Evolutionary conservation across 2,329 filamentous ascomycete genomes (phyloP), one percentile per base, ranked within the genome.

Genomic region (Fusarium bulbicola): DNA sequence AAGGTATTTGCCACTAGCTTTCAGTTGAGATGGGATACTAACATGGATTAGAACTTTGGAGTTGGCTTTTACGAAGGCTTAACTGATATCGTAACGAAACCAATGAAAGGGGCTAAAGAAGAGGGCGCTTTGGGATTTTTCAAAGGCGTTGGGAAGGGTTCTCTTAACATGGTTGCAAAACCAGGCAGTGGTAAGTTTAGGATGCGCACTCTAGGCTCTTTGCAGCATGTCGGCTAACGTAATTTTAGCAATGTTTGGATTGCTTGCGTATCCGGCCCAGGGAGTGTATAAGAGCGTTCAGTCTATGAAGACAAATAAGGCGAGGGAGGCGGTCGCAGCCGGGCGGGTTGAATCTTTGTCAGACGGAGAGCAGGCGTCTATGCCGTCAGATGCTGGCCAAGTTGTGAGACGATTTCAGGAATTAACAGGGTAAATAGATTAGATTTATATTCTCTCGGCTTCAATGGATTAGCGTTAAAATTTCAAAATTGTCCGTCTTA

Each of bases 141-240:
- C 1, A 63, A 46, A 21, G 59, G 59, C 7, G 10, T 63, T 40
- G 40, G 59, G 1, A 39, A 63, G 20, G 59, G 40, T 4, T 20
- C 53, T 3, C 18, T 63, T 1, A 43, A 47, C 5, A 37, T 63
- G 21, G 26, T 63, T 0, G 16, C 59, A 6, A 63, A 63, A 13
- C 59, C 59, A 8, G 42, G 59, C 14, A 63, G 59, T n/a, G 59
- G 59, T 63, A 46, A n/a, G 53, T 26, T 10, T 26, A 0, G 0
- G 7, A 21, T 9, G 2, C 18, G 1, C 16, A 2, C 10, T 36
- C 1, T 0, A 2, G 2, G 5, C 1, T 10, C 4, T 5, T n/a
- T 24, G 26, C 0, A 1, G 4, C 36, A 6, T 10, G 26, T 3
- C 2, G 8, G 10, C 39, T 62, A 32, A 62, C 13, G n/a, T 4